Conservation (phyloP, 345 rosid species). For the Hypericum perforatum region DNA sequence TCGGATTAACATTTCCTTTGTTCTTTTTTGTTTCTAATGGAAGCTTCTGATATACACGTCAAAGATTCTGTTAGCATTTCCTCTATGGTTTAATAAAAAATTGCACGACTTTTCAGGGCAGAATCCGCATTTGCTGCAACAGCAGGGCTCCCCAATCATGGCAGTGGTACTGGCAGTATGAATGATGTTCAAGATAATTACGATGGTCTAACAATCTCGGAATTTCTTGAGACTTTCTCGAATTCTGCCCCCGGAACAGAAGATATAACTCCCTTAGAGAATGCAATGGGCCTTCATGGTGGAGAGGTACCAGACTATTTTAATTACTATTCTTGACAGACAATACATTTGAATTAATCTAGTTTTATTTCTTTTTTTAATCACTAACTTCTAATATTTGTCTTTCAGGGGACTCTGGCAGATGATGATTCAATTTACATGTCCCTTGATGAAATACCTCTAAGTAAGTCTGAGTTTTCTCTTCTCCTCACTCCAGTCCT, state of each 20-base stretch:
- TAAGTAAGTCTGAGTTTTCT: conserved; percentile 48
- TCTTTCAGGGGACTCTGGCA: conserved; percentile 55
- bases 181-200: conserved; percentile 58
- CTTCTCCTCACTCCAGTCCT: conserved; percentile 17
- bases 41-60: background rate
- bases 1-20: conserved; percentile 1
- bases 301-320: conserved; percentile 65
- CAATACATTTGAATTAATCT: background rate
- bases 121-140: conserved; percentile 40
- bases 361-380: conserved; percentile 8
- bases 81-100: conserved; percentile 2
- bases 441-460: conserved; percentile 95
- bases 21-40: background rate
- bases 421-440: conserved; percentile 92
- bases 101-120: conserved; percentile 37
- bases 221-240: conserved; percentile 52
- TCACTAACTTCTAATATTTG: conserved; percentile 10
- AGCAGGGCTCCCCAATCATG: conserved; percentile 31
- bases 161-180: conserved; percentile 33
- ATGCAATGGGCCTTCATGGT: conserved; percentile 47
- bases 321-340: too few relatives aligned
- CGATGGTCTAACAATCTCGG: conserved; percentile 73
- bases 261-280: conserved; percentile 40
- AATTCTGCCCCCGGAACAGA: conserved; percentile 43
- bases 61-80: background rate